These are phyloP conservation scores for Tolypocladium inflatum DNA, from an alignment of 2,329 filamentous ascomycete genomes.

Conservation along the genomic window DNA sequence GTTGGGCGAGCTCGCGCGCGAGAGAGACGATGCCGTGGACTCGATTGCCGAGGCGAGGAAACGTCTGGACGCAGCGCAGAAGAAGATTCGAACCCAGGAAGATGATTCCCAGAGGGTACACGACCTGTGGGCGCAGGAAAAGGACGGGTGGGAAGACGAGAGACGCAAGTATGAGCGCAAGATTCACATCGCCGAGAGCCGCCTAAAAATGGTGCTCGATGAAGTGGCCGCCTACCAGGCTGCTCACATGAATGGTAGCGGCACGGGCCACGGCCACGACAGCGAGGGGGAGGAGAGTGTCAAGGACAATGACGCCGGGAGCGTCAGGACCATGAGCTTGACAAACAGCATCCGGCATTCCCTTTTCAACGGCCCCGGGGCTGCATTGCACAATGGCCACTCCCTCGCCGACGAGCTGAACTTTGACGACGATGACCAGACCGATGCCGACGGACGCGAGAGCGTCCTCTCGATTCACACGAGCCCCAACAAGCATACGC, in stretches of 20 bases:
- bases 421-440: constrained; percentile 65
- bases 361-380: constrained; percentile 42
- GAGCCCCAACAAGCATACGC: constrained; percentile 34
- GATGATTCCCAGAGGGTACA: constrained; percentile 74
- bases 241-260: constrained; percentile 32
- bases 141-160: constrained; percentile 75
- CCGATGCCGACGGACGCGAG: constrained; percentile 61
- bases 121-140: constrained; percentile 74
- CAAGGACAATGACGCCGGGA: constrained; percentile 62
- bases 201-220: constrained; percentile 74
- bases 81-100: constrained; percentile 68
- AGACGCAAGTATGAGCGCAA: constrained; percentile 74
- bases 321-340: constrained; percentile 63
- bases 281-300: constrained; percentile 52
- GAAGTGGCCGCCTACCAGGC: constrained; percentile 69
- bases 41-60: constrained; percentile 61
- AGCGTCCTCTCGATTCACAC: constrained; percentile 43
- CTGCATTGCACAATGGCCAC: constrained; percentile 43
- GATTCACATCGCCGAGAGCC: constrained; percentile 80
- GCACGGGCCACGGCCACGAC: constrained; percentile 30
- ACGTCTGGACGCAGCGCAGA: constrained; percentile 69
- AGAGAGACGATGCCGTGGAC: constrained; percentile 77
- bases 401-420: constrained; percentile 88
- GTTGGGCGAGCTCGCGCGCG: constrained; percentile 70
- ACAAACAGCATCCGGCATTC: constrained; percentile 68